These are phyloP conservation scores for Neurospora hispaniola DNA, from an alignment of 495 filamentous ascomycete species.

Conservation along the genomic window DNA sequence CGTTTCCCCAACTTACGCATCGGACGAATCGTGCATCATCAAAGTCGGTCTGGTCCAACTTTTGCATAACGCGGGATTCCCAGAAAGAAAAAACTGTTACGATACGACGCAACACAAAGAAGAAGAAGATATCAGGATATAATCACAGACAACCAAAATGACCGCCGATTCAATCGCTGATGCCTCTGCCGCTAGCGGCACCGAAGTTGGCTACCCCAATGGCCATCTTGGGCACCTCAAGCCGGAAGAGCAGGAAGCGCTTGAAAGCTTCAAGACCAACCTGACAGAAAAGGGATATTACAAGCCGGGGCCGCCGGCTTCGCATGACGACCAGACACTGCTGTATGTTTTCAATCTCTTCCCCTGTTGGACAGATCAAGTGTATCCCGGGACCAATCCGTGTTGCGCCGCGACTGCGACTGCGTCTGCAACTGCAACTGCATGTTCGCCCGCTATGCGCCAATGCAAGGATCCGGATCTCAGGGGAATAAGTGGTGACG, in stretches of 20 bases:
- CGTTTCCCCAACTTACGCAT: not conserved
- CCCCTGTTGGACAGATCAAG: not conserved
- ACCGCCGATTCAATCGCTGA: slow-evolving; percentile 5
- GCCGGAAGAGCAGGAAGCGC: slow-evolving; percentile 51
- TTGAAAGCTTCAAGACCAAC: slow-evolving; percentile 57
- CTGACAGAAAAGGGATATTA: slow-evolving; percentile 58
- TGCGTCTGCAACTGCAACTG: not conserved
- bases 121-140: not conserved
- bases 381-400: not conserved
- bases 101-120: not conserved
- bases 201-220: slow-evolving; percentile 43
- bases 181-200: slow-evolving; percentile 14
- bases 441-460: not conserved
- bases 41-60: not conserved
- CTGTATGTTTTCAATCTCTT: slow-evolving; percentile 42
- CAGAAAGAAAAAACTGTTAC: not conserved
- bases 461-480: not conserved
- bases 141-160: slow-evolving; percentile 1
- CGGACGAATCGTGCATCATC: not conserved
- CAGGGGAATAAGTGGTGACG: not conserved
- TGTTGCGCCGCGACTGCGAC: not conserved
- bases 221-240: slow-evolving; percentile 70
- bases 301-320: slow-evolving; percentile 41
- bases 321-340: slow-evolving; percentile 72
- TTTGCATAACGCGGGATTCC: not conserved